Percentiles rank a stretch among this genome's conserved stretches.
Conservation (phyloP, 768 basidiomycete genomes). For the Serendipita sp. region DNA sequence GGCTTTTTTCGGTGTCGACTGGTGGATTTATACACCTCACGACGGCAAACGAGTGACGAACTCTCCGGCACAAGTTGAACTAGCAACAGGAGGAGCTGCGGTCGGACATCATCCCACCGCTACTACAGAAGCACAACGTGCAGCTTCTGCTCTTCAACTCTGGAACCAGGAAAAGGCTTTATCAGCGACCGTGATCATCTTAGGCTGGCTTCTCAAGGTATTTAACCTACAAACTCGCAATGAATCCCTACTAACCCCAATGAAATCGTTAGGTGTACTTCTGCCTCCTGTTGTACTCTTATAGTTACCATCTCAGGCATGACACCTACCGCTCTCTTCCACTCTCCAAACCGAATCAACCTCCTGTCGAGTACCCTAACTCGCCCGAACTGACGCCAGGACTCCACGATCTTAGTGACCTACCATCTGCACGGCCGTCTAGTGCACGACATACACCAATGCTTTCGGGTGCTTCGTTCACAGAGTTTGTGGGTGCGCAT, state of each 20-base stretch:
- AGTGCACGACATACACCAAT: background rate
- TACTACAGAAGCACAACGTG: conserved; percentile 50
- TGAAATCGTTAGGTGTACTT: conserved; percentile 59
- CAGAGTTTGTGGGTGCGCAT: background rate
- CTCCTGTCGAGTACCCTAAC: background rate
- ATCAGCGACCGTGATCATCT: conserved; percentile 55
- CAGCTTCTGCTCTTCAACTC: conserved; percentile 54
- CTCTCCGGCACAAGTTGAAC: conserved; percentile 74
- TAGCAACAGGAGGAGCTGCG: conserved; percentile 42
- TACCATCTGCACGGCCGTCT: background rate
- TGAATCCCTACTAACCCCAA: conserved; percentile 1
- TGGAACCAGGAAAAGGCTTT: conserved; percentile 84
- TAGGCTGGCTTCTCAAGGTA: conserved; percentile 84
- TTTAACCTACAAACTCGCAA: conserved; percentile 14
- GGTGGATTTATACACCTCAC: conserved; percentile 87
- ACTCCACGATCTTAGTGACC: background rate
- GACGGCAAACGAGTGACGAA: conserved; percentile 69
- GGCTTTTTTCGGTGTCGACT: conserved; percentile 72
- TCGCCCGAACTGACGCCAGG: background rate
- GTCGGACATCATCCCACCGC: conserved; percentile 21
- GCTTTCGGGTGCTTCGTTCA: background rate
- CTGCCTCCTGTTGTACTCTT: conserved; percentile 77
- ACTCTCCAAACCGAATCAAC: conserved; percentile 15
- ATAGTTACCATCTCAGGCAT: conserved; percentile 78
- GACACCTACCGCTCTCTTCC: conserved; percentile 79